Base-by-base conservation (phyloP, 441 rosid species). In the Mallotus repandus region DNA sequence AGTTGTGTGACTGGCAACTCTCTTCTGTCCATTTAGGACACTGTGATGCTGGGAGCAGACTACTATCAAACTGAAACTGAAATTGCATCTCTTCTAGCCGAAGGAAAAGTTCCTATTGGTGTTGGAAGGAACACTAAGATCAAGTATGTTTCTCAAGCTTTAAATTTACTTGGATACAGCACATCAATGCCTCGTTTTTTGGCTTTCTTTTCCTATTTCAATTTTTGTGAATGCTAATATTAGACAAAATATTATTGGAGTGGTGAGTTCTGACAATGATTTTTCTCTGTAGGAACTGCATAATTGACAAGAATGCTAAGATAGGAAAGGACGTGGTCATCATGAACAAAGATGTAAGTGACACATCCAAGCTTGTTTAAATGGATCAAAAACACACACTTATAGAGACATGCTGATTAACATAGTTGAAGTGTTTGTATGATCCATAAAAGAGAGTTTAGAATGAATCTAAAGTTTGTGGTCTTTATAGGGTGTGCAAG, bases 11-110 rank as follows among this genome's bases (percentile, higher is more conserved):
- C 15, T 56, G 11, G 48, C 54, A 29, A 7, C 56, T 68, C 13
- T 59, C 60, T 72, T 71, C 49, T 53, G 68, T 21, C 43, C 29
- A 62, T 52, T 64, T 83, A 94, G 98, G 97, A 94, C 79, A 87
- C 96, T 2, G 82, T 91, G 62, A 87, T 94, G 98, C 22, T 90
- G 80, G 98, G 98, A 22, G 97, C 98, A 18, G 95, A 94, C 80
- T 80, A 68, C 78, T 94, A 94, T 80, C 96, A 91, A 80, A 94
- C 97, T 49, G 97, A 94, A 80, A 80, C 89, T 5, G 98, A 94
- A 83, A 94, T 94, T 52, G 98, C 96, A 21, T 90, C 97, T 73
- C 84, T 90, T 61, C 81, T 91, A 49, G 96, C 96, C 1, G 92
- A 90, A 32, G 98, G 92, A 38, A 87, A 89, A 79, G 94, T 91